Base-by-base conservation (phyloP, 2,329 filamentous ascomycete species). In the Pleomassaria siparia region DNA sequence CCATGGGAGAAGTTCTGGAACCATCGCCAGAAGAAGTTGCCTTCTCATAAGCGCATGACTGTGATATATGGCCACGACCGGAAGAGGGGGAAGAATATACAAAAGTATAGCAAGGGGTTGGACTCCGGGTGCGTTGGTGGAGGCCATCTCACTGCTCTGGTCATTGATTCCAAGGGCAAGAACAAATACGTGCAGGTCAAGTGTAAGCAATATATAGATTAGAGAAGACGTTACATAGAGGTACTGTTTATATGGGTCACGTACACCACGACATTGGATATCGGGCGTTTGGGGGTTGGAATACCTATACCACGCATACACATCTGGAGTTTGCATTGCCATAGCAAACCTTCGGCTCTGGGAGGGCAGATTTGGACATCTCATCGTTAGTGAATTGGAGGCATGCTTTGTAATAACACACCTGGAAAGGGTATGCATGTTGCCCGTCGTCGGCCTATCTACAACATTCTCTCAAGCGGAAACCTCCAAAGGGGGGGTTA, bases 21-120 rank as follows among this genome's bases (percentile, higher is more conserved):
- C 52, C 47, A 69, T 37, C 55, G 60, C 7, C 66, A 72, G 55
- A 54, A 62, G 41, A 66, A 68, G 43, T 54, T 69, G n/a, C 65
- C 20, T 44, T 65, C 43, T 12, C 42, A 61, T 7, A 62, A 68
- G 20, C 76, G 80, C 9, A 81, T 76, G 32, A 89, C 88, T 1
- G 86, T 95, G 32, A 87, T 88, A 0, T 96, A 95, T 70, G 91
- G 91, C 4, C 92, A 97, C 66, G 89, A 96, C 66, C 82, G 89
- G 18, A 85, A 85, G 60, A 73, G 74, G 2, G 91, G 90, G 0
- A 79, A 95, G 21, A 80, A 81, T 61, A 71, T 87, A 15, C 70
- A 82, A 41, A 77, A 80, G 40, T 95, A 89, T 70, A 88, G 86
- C 3, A 89, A 91, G 63, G 94, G 94, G 0, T 76, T 97, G 39